Base-by-base conservation (phyloP, 164 flowering plant genomes). In the Piper betle region DNA sequence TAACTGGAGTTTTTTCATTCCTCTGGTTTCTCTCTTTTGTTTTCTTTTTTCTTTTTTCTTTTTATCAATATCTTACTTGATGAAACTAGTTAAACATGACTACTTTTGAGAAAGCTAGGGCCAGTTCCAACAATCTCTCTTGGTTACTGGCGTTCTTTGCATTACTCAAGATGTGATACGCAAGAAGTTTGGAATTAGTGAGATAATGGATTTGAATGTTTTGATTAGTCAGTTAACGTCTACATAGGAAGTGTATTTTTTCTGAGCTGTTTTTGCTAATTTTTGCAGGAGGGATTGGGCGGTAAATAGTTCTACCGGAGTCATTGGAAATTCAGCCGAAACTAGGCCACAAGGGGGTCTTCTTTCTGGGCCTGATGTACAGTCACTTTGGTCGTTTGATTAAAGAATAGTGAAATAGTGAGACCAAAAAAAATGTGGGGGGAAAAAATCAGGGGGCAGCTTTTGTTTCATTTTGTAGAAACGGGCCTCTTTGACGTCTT, bases 351-450 rank as follows among this genome's bases (percentile, higher is more conserved):
- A 60, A 59, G 88, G 88, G 62, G 83, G 91, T 52, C 69, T 80
- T 52, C 83, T 79, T 77, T 78, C 88, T 61, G 64, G 77, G 59
- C 70, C 83, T 66, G 85, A 87, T 84, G 89, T 80, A 80, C 88
- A 87, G 83, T 84, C 95, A 58, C 81, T 84, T 76, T 91, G 97
- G 97, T 85, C 81, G 71, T 84, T 73, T 81, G 81, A 84, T 62
- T 86, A 71, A 78, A 63, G 69, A 66, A 62, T 55, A 53, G 58
- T 50, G 40, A 53, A 38, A 61, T 2, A 37, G 25, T 20, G 13
- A 40, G 10, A 18, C 8, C 4, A 5, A 9, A 58, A 43, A 11
- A 65, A 41, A 25, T 25, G 33, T 25, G 33, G 68, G 56, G 56
- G 66, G 53, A 74, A 52, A 68, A 18, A 67, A 59, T 66, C 67